These are phyloP conservation scores for Nicotiana sylvestris DNA, from an alignment of 257 asterid species.

Conservation along the genomic window DNA sequence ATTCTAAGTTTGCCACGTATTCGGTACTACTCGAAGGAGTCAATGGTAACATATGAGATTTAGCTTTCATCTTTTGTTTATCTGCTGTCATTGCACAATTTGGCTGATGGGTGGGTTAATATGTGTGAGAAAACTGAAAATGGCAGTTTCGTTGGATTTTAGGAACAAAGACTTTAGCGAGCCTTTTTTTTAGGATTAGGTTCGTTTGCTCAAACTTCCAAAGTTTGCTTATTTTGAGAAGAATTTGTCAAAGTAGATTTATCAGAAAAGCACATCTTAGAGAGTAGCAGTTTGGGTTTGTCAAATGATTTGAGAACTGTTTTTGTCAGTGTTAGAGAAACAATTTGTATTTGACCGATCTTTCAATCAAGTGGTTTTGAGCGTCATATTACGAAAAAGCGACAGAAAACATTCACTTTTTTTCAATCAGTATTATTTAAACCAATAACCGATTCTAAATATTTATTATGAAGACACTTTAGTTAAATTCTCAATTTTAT, in stretches of 20 bases:
- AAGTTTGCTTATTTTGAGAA: too few species aligned
- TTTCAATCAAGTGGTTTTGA: neutral
- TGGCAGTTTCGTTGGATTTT: neutral
- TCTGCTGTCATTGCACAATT: neutral
- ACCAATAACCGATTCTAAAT: neutral
- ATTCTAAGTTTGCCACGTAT: slow-evolving; percentile 81
- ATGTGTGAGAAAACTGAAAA: neutral
- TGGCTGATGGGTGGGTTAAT: neutral
- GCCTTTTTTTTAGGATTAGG: neutral
- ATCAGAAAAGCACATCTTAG: too few species aligned
- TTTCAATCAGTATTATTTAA: neutral
- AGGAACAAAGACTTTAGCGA: neutral
- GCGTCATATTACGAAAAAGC: neutral
- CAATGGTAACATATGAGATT: slow-evolving; percentile 55
- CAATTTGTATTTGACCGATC: neutral
- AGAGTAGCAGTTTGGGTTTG: too few species aligned
- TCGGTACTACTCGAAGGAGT: slow-evolving; percentile 71
- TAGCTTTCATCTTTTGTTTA: slow-evolving; percentile 1
- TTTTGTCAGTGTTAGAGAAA: neutral
- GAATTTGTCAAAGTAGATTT: too few species aligned
- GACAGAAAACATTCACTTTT: neutral
- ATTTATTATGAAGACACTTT: neutral
- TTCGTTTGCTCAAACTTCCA: too few species aligned
- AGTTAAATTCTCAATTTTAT: neutral
- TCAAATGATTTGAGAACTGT: too few species aligned